Base-by-base conservation (phyloP, 257 asterid genomes). In the Gynochthodes officinalis region DNA sequence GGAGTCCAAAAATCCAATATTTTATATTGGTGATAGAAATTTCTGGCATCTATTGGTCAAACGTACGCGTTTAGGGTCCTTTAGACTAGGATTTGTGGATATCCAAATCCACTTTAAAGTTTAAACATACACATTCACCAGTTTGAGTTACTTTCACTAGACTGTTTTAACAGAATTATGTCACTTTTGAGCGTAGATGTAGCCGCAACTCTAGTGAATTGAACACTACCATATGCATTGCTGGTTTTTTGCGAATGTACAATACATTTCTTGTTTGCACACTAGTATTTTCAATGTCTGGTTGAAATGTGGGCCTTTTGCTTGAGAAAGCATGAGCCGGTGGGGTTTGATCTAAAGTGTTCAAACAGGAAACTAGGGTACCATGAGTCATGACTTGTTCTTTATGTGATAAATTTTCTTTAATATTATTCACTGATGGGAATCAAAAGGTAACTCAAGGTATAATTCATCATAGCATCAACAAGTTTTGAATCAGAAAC, bases 1-100 rank as follows among this genome's bases (percentile, higher is more conserved):
- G 82, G 50, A 76, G 72, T 79, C 64, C n/a, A 68, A 62, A 57
- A 59, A 37, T 13, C 16, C 62, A 75, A 66, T 54, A 35, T 25
- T 43, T 40, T 69, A 79, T 18, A 25, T 21, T 48, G 53, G n/a
- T 40, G 53, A 49, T 70, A 75, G 69, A 74, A 78, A 70, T 57
- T 77, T 78, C 73, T 39, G 77, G 28, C 27, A 81, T 67, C 70
- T 33, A 76, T 64, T 70, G 81, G 89, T 83, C 95, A 86, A 86
- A 86, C 81, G 95, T 71, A 63, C 40, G 55, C 10, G 27, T 46
- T 53, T 40, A 73, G 78, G 69, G 11, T 11, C 19, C 52, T 64
- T 39, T 64, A 64, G 46, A 44, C 70, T 81, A 64, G 73, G 71
- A 73, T 84, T 66, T 48, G 72, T 73, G 59, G 44, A 72, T 65